These are phyloP conservation scores for Tetracentron sinense DNA, from an alignment of 164 flowering plant species.

Conservation along the genomic window DNA sequence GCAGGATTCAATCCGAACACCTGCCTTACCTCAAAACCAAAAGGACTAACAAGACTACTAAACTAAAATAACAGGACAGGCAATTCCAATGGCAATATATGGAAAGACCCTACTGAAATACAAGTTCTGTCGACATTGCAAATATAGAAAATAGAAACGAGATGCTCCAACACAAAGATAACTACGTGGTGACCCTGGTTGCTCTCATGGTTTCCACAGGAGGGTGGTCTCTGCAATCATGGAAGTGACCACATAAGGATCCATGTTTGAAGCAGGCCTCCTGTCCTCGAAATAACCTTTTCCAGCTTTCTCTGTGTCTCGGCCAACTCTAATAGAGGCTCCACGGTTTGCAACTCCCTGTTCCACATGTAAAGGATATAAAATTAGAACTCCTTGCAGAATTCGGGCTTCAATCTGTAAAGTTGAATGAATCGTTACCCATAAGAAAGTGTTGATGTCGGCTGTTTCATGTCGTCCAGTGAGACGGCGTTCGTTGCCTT, in stretches of 20 bases:
- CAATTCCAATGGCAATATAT: not conserved
- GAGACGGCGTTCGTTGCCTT: conserved; percentile 27
- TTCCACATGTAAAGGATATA: not conserved
- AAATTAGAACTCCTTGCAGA: not conserved
- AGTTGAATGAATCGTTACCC: conserved; percentile 26
- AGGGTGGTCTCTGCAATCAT: conserved; percentile 53
- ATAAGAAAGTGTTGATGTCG: conserved; percentile 24
- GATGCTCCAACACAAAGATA: not conserved
- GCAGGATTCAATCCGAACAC: not conserved
- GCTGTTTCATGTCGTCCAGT: conserved; percentile 35
- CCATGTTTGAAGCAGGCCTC: conserved; percentile 56
- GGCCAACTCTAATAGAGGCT: conserved; percentile 40
- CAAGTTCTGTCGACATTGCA: not conserved
- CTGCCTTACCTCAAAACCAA: not conserved
- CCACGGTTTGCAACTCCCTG: conserved; percentile 48
- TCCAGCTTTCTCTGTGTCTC: conserved; percentile 38
- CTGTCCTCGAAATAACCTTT: conserved; percentile 54
- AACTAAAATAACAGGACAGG: not conserved
- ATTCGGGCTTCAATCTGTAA: not conserved
- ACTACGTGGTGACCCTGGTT: not conserved
- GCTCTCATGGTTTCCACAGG: conserved; percentile 22
- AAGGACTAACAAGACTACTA: not conserved
- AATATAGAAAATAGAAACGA: not conserved
- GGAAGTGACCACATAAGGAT: conserved; percentile 43
- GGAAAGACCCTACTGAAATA: not conserved